phyloP scores from a whole-genome alignment of 1,139 yeast species.

The Protomyces lactucae-debilis region DNA sequence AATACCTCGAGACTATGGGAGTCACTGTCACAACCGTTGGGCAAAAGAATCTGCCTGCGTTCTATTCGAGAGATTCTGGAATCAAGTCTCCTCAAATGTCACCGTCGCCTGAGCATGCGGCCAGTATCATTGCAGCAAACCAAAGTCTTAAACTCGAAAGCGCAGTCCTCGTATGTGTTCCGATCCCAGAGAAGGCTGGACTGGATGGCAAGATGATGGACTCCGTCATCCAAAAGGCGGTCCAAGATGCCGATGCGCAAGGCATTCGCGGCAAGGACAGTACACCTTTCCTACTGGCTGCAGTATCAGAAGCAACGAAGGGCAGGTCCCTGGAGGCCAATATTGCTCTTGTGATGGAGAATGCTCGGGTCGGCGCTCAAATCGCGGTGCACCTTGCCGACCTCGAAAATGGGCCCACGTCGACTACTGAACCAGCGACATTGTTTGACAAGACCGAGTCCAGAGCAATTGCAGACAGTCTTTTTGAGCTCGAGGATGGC shows the following conservation, averaged over 20 bases:
- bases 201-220: slow-evolving; percentile 53
- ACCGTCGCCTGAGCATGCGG: slow-evolving; percentile 2
- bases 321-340: slow-evolving; percentile 71
- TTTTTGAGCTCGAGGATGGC: slow-evolving; percentile 4
- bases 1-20: slow-evolving; percentile 84
- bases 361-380: slow-evolving; percentile 62
- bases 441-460: background rate
- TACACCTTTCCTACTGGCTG: slow-evolving; percentile 69
- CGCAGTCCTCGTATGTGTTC: slow-evolving; percentile 78
- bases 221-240: slow-evolving; percentile 55
- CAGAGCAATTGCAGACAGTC: background rate
- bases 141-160: slow-evolving; percentile 50
- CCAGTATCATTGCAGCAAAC: slow-evolving; percentile 43
- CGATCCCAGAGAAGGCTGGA: slow-evolving; percentile 67
- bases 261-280: slow-evolving; percentile 66
- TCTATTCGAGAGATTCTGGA: slow-evolving; percentile 73
- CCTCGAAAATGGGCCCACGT: slow-evolving; percentile 39
- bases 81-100: slow-evolving; percentile 44
- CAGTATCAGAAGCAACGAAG: slow-evolving; percentile 59
- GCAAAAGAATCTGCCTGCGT: slow-evolving; percentile 61
- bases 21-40: slow-evolving; percentile 51
- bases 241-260: slow-evolving; percentile 49
- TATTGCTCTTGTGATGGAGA: slow-evolving; percentile 69
- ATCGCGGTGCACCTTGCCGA: slow-evolving; percentile 55
- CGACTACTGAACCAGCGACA: background rate